These are phyloP conservation scores for Penicillium cinerascens DNA, from an alignment of 495 filamentous ascomycete species.

Conservation along the genomic window DNA sequence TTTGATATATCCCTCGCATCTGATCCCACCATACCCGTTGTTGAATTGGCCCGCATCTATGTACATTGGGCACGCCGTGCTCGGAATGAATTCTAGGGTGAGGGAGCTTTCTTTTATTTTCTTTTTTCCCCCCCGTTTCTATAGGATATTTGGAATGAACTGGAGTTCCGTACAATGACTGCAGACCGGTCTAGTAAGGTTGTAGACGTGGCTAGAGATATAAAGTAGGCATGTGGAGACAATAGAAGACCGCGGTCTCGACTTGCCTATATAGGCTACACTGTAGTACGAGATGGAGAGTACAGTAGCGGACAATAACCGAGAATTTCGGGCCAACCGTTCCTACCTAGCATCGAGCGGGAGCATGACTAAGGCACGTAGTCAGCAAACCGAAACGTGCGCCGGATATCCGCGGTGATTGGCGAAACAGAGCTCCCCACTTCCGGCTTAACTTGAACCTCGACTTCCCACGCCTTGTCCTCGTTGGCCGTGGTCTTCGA, in stretches of 20 bases:
- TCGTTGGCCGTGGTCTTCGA: background rate
- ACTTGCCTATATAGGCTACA: no score
- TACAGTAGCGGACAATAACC: no score
- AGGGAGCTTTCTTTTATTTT: background rate
- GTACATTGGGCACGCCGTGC: constrained; percentile 9
- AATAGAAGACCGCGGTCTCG: background rate
- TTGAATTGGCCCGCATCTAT: constrained; percentile 4
- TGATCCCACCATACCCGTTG: constrained; percentile 19
- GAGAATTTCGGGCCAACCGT: no score
- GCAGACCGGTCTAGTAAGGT: background rate
- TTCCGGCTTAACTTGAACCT: constrained; percentile 17
- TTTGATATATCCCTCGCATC: constrained; percentile 29
- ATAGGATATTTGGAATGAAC: constrained; percentile 4
- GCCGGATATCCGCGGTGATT: constrained; percentile 20
- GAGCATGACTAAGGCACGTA: background rate
- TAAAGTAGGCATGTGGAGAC: background rate
- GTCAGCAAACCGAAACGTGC: constrained; percentile 21
- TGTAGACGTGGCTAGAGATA: background rate
- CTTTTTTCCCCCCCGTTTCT: background rate
- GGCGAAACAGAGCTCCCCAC: constrained; percentile 19
- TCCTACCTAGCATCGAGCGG: no score
- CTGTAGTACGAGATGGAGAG: no score
- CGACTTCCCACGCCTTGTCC: constrained; percentile 1
- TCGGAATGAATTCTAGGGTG: constrained; percentile 2
- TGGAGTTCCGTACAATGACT: constrained; percentile 1